Base-by-base conservation (phyloP, 2,329 filamentous ascomycete genomes). In the Microsporum audouinii region DNA sequence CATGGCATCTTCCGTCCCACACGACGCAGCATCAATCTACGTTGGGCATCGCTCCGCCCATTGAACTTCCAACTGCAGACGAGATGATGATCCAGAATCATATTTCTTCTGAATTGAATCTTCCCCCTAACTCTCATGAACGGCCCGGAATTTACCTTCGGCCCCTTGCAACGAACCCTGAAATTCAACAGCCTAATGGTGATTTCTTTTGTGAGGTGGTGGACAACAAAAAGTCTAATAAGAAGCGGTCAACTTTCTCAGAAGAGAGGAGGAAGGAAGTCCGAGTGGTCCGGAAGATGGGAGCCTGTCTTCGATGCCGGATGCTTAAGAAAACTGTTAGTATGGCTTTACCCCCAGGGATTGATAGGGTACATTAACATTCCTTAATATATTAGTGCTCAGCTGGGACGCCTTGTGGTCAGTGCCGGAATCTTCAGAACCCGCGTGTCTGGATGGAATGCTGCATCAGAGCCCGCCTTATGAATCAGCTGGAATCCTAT, bases 321-420 rank as follows among this genome's bases (percentile, higher is more conserved):
- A 84, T 85, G 82, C 72, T 85, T 29, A 85, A 84, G 72, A 85
- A 85, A 66, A 80, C 82, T 41, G 75, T 77, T 72, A 64, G 71
- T 12, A 51, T 31, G 3, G 38, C 29, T n/a, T 4, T 36, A 5
- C 41, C 29, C 31, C n/a, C 38, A 17, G 57, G 27, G 23, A 23
- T 49, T 23, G 10, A 56, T 39, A 17, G 61, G 39, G 12, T 61
- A 33, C 60, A 55, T 36, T 55, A 55, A 55, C 51, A 12, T 34
- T 17, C 17, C 4, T 55, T 34, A 36, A 6, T 14, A 39, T 23
- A 27, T 14, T 62, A 76, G 71, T 85, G 83, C 66, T 84, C 82
- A 6, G 80, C 80, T 38, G 82, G 81, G 23, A 83, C 77, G 43
- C 83, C 83, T 14, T 85, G 83, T 68, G 79, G 74, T 31, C 83